A percentile compares a stretch with the other conserved stretches of the same genome.
These are phyloP conservation scores for Teratosphaeria destructans DNA, from an alignment of 2,329 filamentous ascomycete species.

Conservation along the genomic window DNA sequence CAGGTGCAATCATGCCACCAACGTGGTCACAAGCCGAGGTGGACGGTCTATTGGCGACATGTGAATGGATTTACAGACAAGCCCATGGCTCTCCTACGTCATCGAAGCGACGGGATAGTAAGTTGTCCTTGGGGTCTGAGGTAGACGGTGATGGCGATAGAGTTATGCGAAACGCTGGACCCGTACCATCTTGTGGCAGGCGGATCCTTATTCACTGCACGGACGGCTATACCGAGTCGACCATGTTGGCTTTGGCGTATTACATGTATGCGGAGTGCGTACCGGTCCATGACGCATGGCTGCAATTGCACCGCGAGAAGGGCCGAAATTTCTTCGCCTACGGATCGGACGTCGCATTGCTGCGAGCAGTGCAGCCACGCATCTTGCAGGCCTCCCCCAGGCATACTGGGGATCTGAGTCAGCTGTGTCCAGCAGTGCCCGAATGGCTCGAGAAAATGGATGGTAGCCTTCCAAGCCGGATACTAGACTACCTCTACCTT, in stretches of 20 bases:
- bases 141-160: conserved; percentile 46
- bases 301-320: conserved; percentile 69
- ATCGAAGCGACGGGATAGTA: conserved; percentile 31
- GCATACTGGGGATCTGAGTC: conserved; percentile 37
- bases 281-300: conserved; percentile 75
- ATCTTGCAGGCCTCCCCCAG: conserved; percentile 62
- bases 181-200: conserved; percentile 32
- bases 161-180: conserved; percentile 35
- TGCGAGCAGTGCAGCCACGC: conserved; percentile 66
- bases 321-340: conserved; percentile 94
- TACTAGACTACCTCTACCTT: conserved; percentile 90
- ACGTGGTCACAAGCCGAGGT: conserved; percentile 75
- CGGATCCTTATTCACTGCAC: conserved; percentile 85
- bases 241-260: conserved; percentile 80
- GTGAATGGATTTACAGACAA: conserved; percentile 80
- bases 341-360: conserved; percentile 72
- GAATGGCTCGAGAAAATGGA: conserved; percentile 76
- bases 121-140: conserved; percentile 28
- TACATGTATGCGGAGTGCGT: conserved; percentile 82
- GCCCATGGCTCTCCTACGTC: conserved; percentile 43
- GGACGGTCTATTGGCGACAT: conserved; percentile 74
- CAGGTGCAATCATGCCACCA: conserved; percentile 80
- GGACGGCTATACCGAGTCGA: conserved; percentile 93
- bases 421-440: conserved; percentile 51
- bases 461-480: conserved; percentile 79